Evolutionary conservation across 2,329 filamentous ascomycete genomes (phyloP).

Genomic region (Cercospora berteroae): DNA sequence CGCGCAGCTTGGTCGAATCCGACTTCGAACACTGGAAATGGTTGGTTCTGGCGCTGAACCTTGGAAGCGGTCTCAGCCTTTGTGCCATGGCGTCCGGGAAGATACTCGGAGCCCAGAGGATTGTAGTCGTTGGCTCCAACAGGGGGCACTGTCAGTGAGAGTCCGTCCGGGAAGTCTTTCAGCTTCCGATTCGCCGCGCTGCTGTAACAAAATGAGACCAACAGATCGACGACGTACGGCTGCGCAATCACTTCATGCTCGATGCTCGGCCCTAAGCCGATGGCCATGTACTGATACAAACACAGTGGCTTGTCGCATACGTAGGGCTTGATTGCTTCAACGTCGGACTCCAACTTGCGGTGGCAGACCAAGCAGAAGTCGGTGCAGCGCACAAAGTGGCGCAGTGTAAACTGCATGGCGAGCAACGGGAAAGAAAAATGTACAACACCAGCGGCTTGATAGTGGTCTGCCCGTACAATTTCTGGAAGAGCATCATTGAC

Average conservation of each 20-base stretch:
- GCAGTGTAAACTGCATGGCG: conserved; percentile 71
- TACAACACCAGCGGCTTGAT: conserved; percentile 29
- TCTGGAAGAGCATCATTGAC: conserved; percentile 42
- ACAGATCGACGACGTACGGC: conserved; percentile 78
- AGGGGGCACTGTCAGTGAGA: conserved; percentile 54
- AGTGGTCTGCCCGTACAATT: conserved; percentile 53
- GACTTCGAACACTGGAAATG: conserved; percentile 25
- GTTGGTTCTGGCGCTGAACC: not conserved
- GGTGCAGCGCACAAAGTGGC: conserved; percentile 75
- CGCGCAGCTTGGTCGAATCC: conserved; percentile 38
- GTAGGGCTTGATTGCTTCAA: conserved; percentile 69
- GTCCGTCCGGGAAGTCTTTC: conserved; percentile 56
- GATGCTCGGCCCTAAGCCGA: conserved; percentile 82
- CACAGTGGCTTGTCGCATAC: conserved; percentile 76
- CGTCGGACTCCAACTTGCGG: conserved; percentile 60
- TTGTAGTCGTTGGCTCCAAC: conserved; percentile 22
- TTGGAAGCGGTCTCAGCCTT: not conserved
- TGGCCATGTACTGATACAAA: conserved; percentile 80
- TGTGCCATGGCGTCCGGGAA: conserved; percentile 1
- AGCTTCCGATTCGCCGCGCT: conserved; percentile 50
- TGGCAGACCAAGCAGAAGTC: conserved; percentile 88
- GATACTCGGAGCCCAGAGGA: not conserved
- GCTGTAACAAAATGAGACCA: conserved; percentile 76
- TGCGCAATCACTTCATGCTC: conserved; percentile 80
- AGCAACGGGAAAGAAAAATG: conserved; percentile 55